These are phyloP conservation scores for Geotrichum fermentans DNA, from an alignment of 1,139 yeast species.

Conservation along the genomic window DNA sequence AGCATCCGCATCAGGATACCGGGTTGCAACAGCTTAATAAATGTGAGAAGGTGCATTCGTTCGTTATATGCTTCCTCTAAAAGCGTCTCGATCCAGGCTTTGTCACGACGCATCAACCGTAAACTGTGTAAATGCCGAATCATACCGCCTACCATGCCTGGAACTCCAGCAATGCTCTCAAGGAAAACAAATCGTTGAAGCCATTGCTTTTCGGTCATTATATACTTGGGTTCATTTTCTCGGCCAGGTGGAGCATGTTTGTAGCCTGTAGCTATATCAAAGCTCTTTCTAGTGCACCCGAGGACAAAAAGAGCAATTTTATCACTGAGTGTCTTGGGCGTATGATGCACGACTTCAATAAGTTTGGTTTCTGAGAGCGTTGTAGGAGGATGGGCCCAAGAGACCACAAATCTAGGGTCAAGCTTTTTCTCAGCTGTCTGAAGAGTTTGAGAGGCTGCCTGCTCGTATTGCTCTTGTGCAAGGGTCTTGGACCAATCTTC, in stretches of 20 bases:
- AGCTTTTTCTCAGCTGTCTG: slow-evolving; percentile 31
- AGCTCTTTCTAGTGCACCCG: slow-evolving; percentile 44
- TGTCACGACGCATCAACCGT: slow-evolving; percentile 58
- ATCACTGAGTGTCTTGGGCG: slow-evolving; percentile 49
- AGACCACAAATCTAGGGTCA: slow-evolving; percentile 15
- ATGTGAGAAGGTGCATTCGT: slow-evolving; percentile 70
- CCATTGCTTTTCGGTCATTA: slow-evolving; percentile 65
- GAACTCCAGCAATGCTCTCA: slow-evolving; percentile 74
- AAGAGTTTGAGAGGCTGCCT: background rate
- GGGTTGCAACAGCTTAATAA: slow-evolving; percentile 62
- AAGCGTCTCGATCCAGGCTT: slow-evolving; percentile 72
- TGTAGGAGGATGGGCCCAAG: slow-evolving; percentile 20
- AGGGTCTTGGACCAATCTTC: slow-evolving; percentile 17
- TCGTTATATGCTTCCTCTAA: slow-evolving; percentile 76
- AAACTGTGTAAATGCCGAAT: slow-evolving; percentile 61
- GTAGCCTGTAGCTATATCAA: slow-evolving; percentile 66
- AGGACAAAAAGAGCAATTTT: slow-evolving; percentile 49
- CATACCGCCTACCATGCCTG: slow-evolving; percentile 73
- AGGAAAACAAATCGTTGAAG: slow-evolving; percentile 61
- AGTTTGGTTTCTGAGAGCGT: slow-evolving; percentile 3
- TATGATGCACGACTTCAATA: slow-evolving; percentile 51
- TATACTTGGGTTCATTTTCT: slow-evolving; percentile 46
- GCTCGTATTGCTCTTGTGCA: slow-evolving; percentile 12
- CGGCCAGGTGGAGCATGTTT: slow-evolving; percentile 45
- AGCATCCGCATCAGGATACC: slow-evolving; percentile 53